Percentiles rank a stretch among this genome's conserved stretches.
These are phyloP conservation scores for Glomus cerebriforme DNA, from an alignment of 192 early-diverging fungal genomes.

Conservation along the genomic window DNA sequence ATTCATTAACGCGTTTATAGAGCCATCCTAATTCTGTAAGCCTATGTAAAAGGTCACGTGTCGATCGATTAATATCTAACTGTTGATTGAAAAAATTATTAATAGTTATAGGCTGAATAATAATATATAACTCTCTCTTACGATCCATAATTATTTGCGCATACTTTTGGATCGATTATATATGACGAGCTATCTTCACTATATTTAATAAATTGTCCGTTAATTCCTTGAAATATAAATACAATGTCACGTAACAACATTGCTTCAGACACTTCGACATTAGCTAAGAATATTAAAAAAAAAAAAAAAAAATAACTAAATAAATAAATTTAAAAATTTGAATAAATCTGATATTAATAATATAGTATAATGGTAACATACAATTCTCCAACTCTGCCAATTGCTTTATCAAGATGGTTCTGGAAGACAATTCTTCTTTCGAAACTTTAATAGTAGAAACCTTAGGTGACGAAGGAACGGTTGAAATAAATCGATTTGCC, in stretches of 20 bases:
- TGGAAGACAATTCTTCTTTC: neutral
- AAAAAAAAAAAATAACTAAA: no score
- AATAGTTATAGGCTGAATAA: no score
- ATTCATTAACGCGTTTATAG: conserved; percentile 64
- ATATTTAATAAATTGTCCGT: conserved; percentile 81
- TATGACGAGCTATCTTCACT: conserved; percentile 54
- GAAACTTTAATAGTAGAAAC: neutral
- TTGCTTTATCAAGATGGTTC: conserved; percentile 5
- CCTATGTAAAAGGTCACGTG: conserved; percentile 62
- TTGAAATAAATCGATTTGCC: conserved; percentile 17
- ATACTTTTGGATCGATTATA: conserved; percentile 54
- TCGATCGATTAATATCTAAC: conserved; percentile 59
- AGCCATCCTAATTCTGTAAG: conserved; percentile 82
- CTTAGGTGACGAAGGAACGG: neutral
- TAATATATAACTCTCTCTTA: neutral
- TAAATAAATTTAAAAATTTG: neutral
- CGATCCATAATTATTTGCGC: neutral
- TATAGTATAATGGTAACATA: neutral
- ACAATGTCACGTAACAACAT: conserved; percentile 82
- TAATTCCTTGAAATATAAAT: conserved; percentile 92
- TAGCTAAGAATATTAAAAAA: conserved; percentile 20
- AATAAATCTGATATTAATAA: neutral
- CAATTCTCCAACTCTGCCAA: neutral
- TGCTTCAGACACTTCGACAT: conserved; percentile 53
- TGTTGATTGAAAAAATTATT: conserved; percentile 24